phyloP scores from a whole-genome alignment of 768 basidiomycete genomes.

The Suillus decipiens region DNA sequence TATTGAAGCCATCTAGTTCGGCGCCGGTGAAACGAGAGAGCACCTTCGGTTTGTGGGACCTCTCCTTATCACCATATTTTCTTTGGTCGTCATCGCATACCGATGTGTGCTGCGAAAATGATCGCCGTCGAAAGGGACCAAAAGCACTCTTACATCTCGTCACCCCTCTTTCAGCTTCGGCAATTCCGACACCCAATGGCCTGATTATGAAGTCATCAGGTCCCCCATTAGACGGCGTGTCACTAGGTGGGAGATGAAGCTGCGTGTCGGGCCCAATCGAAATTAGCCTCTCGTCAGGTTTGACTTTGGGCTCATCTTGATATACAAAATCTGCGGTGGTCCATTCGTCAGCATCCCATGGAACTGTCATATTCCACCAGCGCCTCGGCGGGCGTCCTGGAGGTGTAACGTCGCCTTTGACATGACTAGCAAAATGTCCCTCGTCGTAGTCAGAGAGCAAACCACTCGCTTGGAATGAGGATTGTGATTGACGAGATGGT shows the following conservation, averaged over 20 bases:
- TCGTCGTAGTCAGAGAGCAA: neutral
- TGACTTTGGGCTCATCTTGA: neutral
- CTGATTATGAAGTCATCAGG: neutral
- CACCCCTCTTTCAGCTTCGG: neutral
- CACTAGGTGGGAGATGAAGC: neutral
- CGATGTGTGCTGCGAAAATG: neutral
- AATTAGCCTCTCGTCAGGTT: neutral
- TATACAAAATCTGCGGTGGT: neutral
- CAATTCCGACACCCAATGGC: neutral
- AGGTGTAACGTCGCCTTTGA: neutral
- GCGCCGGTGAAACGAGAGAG: neutral
- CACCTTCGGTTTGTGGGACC: neutral
- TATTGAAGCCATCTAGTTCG: neutral
- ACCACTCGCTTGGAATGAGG: neutral
- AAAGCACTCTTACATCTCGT: neutral
- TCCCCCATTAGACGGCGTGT: neutral
- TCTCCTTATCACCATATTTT: neutral
- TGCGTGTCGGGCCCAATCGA: neutral
- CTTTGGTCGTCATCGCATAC: neutral
- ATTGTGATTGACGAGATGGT: neutral
- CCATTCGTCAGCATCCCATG: neutral
- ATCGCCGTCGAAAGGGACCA: neutral
- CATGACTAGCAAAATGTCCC: neutral
- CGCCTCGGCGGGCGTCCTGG: conserved; percentile 3
- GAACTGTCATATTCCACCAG: neutral